Conservation (phyloP, 805 yeast genomes). For the Wickerhamiella galacta region DNA sequence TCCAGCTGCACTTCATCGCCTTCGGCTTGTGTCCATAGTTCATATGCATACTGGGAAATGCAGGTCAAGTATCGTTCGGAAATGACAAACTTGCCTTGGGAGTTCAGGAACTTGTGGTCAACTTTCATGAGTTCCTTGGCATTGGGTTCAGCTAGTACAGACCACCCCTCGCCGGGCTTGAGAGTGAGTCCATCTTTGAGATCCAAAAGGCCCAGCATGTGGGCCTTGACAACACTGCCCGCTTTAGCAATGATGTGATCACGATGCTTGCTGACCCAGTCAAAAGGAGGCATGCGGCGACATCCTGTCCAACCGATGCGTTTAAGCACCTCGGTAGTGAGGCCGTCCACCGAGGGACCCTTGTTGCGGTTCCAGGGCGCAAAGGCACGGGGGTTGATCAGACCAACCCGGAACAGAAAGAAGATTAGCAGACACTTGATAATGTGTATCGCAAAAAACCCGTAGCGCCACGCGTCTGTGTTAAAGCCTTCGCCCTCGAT, state of each 20-base stretch:
- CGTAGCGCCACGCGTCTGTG: slow-evolving; percentile 33
- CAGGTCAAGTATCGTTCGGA: slow-evolving; percentile 10
- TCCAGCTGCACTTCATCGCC: slow-evolving; percentile 4
- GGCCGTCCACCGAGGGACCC: slow-evolving; percentile 12
- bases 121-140: slow-evolving; percentile 5
- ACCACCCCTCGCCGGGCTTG: slow-evolving; percentile 68
- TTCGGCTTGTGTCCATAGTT: slow-evolving; percentile 4
- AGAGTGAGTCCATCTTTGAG: slow-evolving; percentile 42
- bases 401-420: slow-evolving; percentile 45
- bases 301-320: slow-evolving; percentile 92
- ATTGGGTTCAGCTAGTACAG: slow-evolving; percentile 8
- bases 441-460: slow-evolving; percentile 58
- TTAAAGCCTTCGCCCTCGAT: slow-evolving; percentile 32
- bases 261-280: slow-evolving; percentile 54
- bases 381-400: slow-evolving; percentile 56
- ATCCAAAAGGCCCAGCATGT: slow-evolving; percentile 51
- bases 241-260: slow-evolving; percentile 51
- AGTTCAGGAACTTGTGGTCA: slow-evolving; percentile 8
- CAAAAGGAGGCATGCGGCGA: slow-evolving; percentile 50
- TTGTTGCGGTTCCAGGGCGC: slow-evolving; percentile 20
- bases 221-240: slow-evolving; percentile 56
- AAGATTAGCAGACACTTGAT: slow-evolving; percentile 43
- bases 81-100: slow-evolving; percentile 14
- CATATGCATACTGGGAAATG: slow-evolving; percentile 4
- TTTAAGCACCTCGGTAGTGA: slow-evolving; percentile 39